Evolutionary conservation across 164 flowering plant species (phyloP).

Genomic region (Brasenia schreberi): DNA sequence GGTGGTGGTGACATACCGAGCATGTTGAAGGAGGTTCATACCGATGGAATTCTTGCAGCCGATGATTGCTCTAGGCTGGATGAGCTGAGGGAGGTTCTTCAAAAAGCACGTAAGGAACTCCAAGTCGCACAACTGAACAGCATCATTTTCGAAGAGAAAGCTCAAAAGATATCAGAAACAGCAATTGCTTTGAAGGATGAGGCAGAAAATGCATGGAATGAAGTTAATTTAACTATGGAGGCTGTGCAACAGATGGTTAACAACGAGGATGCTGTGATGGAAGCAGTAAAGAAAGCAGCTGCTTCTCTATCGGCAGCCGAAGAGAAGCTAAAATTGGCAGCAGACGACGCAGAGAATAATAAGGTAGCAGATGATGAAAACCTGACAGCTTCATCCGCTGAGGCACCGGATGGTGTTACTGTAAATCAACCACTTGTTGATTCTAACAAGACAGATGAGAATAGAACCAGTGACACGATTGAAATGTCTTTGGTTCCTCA

Average conservation of each 20-base stretch:
- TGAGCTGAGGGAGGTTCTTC: constrained; percentile 54
- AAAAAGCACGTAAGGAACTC: constrained; percentile 61
- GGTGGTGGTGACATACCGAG: not conserved
- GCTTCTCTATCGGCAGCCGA: constrained; percentile 84
- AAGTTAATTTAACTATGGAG: constrained; percentile 39
- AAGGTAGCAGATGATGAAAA: not conserved
- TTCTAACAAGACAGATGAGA: not conserved
- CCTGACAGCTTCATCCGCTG: not conserved
- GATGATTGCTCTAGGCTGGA: constrained; percentile 39
- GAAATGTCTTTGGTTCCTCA: not conserved
- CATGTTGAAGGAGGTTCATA: not conserved
- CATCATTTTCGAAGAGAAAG: constrained; percentile 85
- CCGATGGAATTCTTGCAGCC: not conserved
- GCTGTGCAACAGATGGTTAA: constrained; percentile 38
- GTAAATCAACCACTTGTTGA: not conserved
- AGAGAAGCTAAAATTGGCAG: constrained; percentile 63
- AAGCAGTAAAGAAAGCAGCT: constrained; percentile 76
- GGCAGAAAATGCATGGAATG: constrained; percentile 52
- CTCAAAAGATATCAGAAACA: constrained; percentile 77
- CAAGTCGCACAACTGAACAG: constrained; percentile 75
- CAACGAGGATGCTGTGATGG: constrained; percentile 61
- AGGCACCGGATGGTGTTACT: not conserved
- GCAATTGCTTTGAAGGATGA: constrained; percentile 85
- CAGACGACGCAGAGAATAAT: constrained; percentile 24
- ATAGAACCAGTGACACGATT: not conserved